Percentiles rank a stretch among this genome's conserved stretches.
phyloP scores from a whole-genome alignment of 148 eudicot genomes.

The Pouteria glomerata region DNA sequence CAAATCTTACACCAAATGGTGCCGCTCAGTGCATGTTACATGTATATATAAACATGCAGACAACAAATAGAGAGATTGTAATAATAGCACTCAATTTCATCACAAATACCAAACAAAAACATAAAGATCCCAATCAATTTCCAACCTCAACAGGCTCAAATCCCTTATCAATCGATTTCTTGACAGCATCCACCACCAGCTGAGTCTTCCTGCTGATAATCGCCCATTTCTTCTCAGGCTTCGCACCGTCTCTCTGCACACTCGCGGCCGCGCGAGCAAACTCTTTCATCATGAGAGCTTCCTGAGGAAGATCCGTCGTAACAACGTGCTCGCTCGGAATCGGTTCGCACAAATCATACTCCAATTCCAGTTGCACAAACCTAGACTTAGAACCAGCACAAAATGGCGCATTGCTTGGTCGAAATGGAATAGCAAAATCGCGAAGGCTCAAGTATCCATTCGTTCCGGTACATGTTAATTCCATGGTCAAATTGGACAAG shows the following conservation, averaged over 20 bases:
- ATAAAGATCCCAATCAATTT: neutral
- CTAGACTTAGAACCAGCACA: constrained; percentile 5
- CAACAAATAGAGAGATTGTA: neutral
- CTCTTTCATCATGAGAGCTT: neutral
- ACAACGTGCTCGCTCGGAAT: neutral
- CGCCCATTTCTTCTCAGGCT: neutral
- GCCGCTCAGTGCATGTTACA: neutral
- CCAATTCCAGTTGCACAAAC: neutral
- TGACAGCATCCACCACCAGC: constrained; percentile 1
- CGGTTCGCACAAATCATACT: neutral
- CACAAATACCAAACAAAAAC: neutral
- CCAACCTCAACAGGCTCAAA: constrained; percentile 3
- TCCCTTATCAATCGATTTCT: constrained; percentile 2
- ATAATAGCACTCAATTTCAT: neutral
- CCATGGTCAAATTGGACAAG: constrained; percentile 40
- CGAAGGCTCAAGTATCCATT: constrained; percentile 37
- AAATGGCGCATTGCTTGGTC: constrained; percentile 28
- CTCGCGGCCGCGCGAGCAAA: neutral
- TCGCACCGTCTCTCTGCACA: neutral
- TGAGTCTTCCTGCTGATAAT: neutral
- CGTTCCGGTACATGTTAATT: constrained; percentile 35
- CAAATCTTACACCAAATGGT: too few species aligned
- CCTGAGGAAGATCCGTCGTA: neutral
- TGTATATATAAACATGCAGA: neutral
- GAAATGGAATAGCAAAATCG: constrained; percentile 38